Conservation (phyloP, 2,329 filamentous ascomycete genomes). For the Beauveria medogensis region DNA sequence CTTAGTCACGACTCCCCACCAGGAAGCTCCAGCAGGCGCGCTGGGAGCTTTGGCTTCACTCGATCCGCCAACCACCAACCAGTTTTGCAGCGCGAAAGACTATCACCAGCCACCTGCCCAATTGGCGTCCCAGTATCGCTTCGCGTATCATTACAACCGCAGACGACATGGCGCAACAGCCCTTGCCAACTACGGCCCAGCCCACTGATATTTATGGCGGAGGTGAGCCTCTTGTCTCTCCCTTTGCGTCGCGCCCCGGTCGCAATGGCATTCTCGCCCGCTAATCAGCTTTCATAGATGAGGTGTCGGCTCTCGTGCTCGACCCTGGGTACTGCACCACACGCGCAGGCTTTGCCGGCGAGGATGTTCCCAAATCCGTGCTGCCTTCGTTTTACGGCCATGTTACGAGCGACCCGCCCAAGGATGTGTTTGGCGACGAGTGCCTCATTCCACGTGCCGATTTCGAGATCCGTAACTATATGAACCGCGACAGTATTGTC, state of each 20-base stretch:
- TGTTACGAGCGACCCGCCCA: constrained; percentile 36
- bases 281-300: constrained; percentile 51
- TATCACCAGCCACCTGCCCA: constrained; percentile 15
- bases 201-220: constrained; percentile 57
- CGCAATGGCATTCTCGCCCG: constrained; percentile 3
- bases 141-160: constrained; percentile 12
- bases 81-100: constrained; percentile 14
- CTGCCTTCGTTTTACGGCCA: constrained; percentile 83
- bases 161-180: constrained; percentile 46
- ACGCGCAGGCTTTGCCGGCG: constrained; percentile 92
- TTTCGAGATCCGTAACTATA: constrained; percentile 85
- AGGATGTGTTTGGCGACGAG: constrained; percentile 80
- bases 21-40: background rate
- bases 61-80: constrained; percentile 3
- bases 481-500: constrained; percentile 79
- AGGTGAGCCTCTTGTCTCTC: constrained; percentile 34
- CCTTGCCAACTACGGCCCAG: constrained; percentile 46
- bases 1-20: constrained; percentile 9
- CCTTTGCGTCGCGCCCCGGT: constrained; percentile 7
- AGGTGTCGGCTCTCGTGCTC: constrained; percentile 93
- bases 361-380: constrained; percentile 92
- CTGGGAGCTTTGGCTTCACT: constrained; percentile 4
- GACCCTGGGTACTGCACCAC: constrained; percentile 88
- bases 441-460: constrained; percentile 68
- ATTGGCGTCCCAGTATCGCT: constrained; percentile 15